Percentiles rank a stretch among this genome's conserved stretches.
These are phyloP conservation scores for Verticillium isaacii DNA, from an alignment of 2,329 filamentous ascomycete species.

Conservation along the genomic window DNA sequence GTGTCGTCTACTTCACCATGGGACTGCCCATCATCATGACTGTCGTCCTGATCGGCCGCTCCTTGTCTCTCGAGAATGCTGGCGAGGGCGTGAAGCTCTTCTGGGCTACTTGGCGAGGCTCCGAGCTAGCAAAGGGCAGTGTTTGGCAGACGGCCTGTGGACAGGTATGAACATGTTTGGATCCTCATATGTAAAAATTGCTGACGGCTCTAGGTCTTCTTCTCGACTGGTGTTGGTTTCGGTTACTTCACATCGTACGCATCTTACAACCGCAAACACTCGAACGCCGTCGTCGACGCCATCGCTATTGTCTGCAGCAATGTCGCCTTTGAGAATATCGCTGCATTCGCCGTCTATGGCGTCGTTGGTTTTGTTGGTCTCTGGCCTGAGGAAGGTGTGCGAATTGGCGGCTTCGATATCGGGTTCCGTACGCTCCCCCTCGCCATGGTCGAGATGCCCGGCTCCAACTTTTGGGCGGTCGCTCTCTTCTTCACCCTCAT, in stretches of 20 bases:
- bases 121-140: slow-evolving; percentile 41
- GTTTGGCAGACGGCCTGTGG: slow-evolving; percentile 58
- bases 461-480: slow-evolving; percentile 54
- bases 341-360: slow-evolving; percentile 45
- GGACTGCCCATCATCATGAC: slow-evolving; percentile 52
- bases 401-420: slow-evolving; percentile 50
- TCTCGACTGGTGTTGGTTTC: slow-evolving; percentile 19
- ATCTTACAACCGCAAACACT: slow-evolving; percentile 52
- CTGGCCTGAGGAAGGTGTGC: slow-evolving; percentile 28
- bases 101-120: slow-evolving; percentile 40
- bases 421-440: slow-evolving; percentile 55
- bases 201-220: slow-evolving; percentile 1
- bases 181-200: not conserved
- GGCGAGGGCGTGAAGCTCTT: slow-evolving; percentile 44
- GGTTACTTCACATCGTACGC: slow-evolving; percentile 56
- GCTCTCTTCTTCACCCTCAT: slow-evolving; percentile 54
- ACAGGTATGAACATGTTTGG: slow-evolving; percentile 24
- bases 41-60: slow-evolving; percentile 50
- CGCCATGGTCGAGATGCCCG: slow-evolving; percentile 52
- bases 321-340: slow-evolving; percentile 51
- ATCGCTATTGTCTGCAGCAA: slow-evolving; percentile 51
- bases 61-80: slow-evolving; percentile 49
- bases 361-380: slow-evolving; percentile 43
- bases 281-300: slow-evolving; percentile 56
- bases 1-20: slow-evolving; percentile 60